Percentiles rank a stretch among this genome's conserved stretches.
Evolutionary conservation across 805 yeast species (phyloP).

Genomic region (Candida ipomoeae): DNA sequence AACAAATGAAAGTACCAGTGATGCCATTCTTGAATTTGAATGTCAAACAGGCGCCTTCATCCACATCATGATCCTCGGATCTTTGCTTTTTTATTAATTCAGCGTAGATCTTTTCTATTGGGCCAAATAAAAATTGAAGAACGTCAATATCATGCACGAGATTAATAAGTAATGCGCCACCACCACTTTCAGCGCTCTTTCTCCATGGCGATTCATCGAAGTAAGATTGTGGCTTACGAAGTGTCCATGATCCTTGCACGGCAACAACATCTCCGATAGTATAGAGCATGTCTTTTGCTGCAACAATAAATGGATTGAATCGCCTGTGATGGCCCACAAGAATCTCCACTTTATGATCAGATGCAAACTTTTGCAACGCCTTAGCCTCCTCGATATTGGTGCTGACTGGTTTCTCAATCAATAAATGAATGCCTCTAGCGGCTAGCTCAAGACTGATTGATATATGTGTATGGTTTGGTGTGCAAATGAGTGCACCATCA

Average conservation of each 20-base stretch:
- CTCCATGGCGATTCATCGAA: constrained; percentile 34
- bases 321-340: constrained; percentile 40
- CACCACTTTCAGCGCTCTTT: constrained; percentile 24
- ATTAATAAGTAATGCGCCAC: constrained; percentile 36
- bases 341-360: constrained; percentile 23
- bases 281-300: constrained; percentile 26
- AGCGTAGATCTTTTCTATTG: constrained; percentile 34
- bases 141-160: constrained; percentile 38
- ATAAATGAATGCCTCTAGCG: constrained; percentile 28
- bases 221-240: constrained; percentile 33
- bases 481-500: constrained; percentile 37
- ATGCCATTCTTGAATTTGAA: constrained; percentile 34
- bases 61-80: constrained; percentile 24
- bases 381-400: constrained; percentile 29
- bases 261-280: constrained; percentile 32
- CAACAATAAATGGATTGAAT: constrained; percentile 37
- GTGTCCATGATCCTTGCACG: constrained; percentile 38
- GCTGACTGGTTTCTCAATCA: constrained; percentile 37
- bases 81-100: constrained; percentile 32
- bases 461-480: constrained; percentile 40
- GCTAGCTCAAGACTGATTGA: constrained; percentile 30
- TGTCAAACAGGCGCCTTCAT: constrained; percentile 43
- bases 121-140: constrained; percentile 36
- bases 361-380: constrained; percentile 24
- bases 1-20: constrained; percentile 39